Evolutionary conservation across 2,329 filamentous ascomycete species (phyloP).

Genomic region (Scolecobasidium constrictum): DNA sequence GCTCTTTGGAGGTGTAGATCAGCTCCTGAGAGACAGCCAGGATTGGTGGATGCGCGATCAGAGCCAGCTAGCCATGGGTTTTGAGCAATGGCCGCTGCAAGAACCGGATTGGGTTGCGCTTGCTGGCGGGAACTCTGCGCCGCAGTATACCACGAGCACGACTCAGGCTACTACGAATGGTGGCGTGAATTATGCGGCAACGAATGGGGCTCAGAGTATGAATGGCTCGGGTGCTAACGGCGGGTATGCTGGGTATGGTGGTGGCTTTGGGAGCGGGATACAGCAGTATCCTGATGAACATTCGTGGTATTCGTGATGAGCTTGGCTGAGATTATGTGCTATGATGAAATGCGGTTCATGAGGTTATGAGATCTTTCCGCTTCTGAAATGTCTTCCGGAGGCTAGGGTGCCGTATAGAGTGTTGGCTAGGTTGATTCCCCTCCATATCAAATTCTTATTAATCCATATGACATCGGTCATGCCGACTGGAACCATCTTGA

Average conservation of each 20-base stretch:
- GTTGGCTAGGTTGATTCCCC: too few relatives aligned
- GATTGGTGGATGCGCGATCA: conserved; percentile 54
- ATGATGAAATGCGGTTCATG: too few relatives aligned
- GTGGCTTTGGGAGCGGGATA: conserved; percentile 15
- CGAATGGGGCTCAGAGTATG: conserved; percentile 12
- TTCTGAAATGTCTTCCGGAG: too few relatives aligned
- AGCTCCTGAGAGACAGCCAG: conserved; percentile 50
- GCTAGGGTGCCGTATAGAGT: too few relatives aligned
- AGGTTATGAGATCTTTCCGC: too few relatives aligned
- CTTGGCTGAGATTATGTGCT: too few relatives aligned
- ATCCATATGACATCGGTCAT: too few relatives aligned
- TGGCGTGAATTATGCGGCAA: conserved; percentile 9
- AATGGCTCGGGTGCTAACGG: conserved; percentile 18
- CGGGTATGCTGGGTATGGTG: conserved; percentile 11
- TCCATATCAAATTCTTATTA: too few relatives aligned
- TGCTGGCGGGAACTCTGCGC: conserved; percentile 12
- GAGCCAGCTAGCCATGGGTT: conserved; percentile 46
- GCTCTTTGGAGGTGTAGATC: conserved; percentile 49
- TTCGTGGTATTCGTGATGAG: conserved; percentile 28
- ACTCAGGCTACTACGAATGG: not conserved
- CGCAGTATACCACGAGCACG: too few relatives aligned
- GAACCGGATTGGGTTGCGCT: conserved; percentile 7
- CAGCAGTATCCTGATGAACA: conserved; percentile 21
- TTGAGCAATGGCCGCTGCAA: conserved; percentile 46
- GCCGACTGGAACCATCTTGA: too few relatives aligned